Base-by-base conservation (phyloP, 1,139 yeast genomes). In the Arxiozyma telluris region DNA sequence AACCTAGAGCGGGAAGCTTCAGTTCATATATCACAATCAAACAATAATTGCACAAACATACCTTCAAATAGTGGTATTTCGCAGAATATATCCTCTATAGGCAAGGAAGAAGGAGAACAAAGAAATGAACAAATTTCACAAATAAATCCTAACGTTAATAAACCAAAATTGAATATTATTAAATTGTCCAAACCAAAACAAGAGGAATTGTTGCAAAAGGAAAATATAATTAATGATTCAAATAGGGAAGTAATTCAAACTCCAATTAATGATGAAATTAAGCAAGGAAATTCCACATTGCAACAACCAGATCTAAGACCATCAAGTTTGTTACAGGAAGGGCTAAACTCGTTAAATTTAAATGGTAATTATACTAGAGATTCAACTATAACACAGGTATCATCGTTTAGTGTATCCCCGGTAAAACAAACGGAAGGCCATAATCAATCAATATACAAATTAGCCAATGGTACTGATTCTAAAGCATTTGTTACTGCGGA, bases 181-280 rank as follows among this genome's bases (percentile, higher is more conserved):
- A 59, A 64, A 50, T 50, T 65, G 21, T 63, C 68, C 1, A 58
- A 55, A 38, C 66, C 63, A 17, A 65, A 65, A 43, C 62, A 61
- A 50, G 51, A 58, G 20, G 66, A 63, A 49, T 17, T 59, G 20
- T 54, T 49, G 20, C 60, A 59, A 43, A 56, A 57, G 41, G 61
- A 61, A 47, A 51, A 44, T 59, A 55, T 44, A 56, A 54, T 23
- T 55, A 54, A 45, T 41, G 52, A 49, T 47, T 34, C 43, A 17
- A 41, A 15, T 17, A 25, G 43, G 30, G 49, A 50, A 38, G 20
- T 49, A 47, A 27, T 27, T 42, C 12, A 23, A 42, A 27, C 12
- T 20, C 39, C 22, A 47, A n/a, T 30, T 8, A 39, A 23, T 20
- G 50, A 18, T 4, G 15, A 11, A n/a, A 12, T 23, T 5, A 25